Evolutionary conservation across 2,329 filamentous ascomycete species (phyloP).

Genomic region (Beauveria varroae): DNA sequence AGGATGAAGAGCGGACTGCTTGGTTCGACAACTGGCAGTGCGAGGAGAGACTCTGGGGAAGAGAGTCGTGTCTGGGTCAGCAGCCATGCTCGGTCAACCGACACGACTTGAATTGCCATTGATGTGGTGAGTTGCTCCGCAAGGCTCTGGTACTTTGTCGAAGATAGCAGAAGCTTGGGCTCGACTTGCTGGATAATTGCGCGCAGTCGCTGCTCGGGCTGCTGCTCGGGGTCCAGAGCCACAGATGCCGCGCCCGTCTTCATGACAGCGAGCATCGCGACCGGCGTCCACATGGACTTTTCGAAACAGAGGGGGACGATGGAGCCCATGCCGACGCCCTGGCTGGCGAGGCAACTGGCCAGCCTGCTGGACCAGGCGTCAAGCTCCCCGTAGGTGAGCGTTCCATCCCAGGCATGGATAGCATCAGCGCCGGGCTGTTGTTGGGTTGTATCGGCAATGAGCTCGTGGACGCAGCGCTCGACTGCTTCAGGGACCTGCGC

Average conservation of each 20-base stretch:
- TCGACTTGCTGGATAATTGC: conserved; percentile 15
- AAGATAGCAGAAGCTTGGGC: conserved; percentile 16
- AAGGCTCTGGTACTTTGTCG: conserved; percentile 12
- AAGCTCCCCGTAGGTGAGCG: conserved; percentile 32
- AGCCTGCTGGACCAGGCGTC: conserved; percentile 13
- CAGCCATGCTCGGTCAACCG: not conserved
- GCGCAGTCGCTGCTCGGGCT: conserved; percentile 12
- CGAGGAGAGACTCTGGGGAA: not conserved
- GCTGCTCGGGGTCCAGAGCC: conserved; percentile 20
- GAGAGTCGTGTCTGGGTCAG: not conserved
- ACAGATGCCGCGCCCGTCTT: conserved; percentile 20
- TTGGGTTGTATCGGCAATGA: conserved; percentile 29
- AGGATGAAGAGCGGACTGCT: conserved; percentile 27
- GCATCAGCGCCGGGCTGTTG: conserved; percentile 26
- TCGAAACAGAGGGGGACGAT: conserved; percentile 19
- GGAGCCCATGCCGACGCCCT: conserved; percentile 21
- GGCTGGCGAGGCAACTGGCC: conserved; percentile 10
- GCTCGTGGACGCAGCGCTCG: conserved; percentile 30
- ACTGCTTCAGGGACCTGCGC: conserved; percentile 12
- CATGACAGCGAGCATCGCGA: conserved; percentile 18
- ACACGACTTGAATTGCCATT: not conserved
- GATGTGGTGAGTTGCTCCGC: not conserved
- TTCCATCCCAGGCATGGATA: conserved; percentile 37
- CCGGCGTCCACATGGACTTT: conserved; percentile 19
- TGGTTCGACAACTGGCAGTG: not conserved